Evolutionary conservation across 176 grass and related monocot species (phyloP), one percentile per base, ranked within the genome.

Genomic region (Rhipidocladum racemiflorum): DNA sequence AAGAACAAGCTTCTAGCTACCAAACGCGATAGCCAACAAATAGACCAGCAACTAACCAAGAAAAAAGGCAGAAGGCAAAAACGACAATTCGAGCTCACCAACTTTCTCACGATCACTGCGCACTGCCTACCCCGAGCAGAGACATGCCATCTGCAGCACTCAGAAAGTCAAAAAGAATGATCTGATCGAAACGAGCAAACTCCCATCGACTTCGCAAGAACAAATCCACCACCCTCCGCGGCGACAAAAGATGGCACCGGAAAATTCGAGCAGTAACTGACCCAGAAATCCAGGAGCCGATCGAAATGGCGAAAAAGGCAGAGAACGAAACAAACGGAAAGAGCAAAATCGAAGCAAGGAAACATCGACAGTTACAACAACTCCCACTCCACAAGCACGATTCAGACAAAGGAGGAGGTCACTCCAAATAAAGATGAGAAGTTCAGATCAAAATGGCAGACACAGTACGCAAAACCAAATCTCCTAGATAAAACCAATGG

Each of bases 111-210:
- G 46, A 77, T 63, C 72, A 7, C 15, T 34, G 63, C 82, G 54
- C 72, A 7, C 15, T 34, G 63, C 82, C 87, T 82, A 89, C 43
- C 72, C 72, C 28, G 56, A 65, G 56, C 45, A 48, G 56, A 54
- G 88, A 73, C 88, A 45, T 86, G 72, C 59, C 79, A 90, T 65
- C 78, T 6, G 66, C 78, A 82, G 4, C 73, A 65, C 66, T 64
- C 18, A 25, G 61, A 48, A 78, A 81, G 57, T 77, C 35, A 70
- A 71, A 76, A 63, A 39, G 20, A 28, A 30, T 57, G 68, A 51
- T 72, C 65, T 39, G 72, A 86, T 78, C 43, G 71, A 18, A 30
- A 7, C 44, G 0, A 56, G 53, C 14, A 35, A 27, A 85, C 34
- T 16, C 25, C 7, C 65, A 28, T 17, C 75, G 6, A 14, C 36